Percentiles rank a stretch among this genome's conserved stretches.
Evolutionary conservation across 2,329 filamentous ascomycete species (phyloP).

Genomic region (Macroventuria anomochaeta): DNA sequence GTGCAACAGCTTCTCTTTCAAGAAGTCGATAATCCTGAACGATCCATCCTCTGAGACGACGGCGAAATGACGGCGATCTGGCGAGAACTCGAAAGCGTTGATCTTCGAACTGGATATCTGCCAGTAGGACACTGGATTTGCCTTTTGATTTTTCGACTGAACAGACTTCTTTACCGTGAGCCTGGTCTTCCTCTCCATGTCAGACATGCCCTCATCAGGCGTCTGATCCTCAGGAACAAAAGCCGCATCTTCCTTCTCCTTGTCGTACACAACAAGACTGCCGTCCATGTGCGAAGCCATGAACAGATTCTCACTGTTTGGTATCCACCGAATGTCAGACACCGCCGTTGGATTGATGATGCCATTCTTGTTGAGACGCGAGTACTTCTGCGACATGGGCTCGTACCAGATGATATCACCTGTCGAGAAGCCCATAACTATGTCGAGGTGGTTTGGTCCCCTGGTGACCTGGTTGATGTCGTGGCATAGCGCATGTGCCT

Average conservation of each 20-base stretch:
- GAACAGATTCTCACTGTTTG: constrained; percentile 91
- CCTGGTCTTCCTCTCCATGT: constrained; percentile 47
- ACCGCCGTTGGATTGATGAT: constrained; percentile 86
- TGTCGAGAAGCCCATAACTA: constrained; percentile 94
- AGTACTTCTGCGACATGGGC: constrained; percentile 93
- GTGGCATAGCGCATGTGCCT: constrained; percentile 92
- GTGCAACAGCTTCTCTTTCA: constrained; percentile 89
- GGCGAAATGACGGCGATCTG: constrained; percentile 84
- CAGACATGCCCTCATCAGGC: constrained; percentile 35
- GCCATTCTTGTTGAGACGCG: constrained; percentile 95
- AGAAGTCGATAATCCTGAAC: constrained; percentile 87
- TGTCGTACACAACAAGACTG: constrained; percentile 91
- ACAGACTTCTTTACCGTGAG: constrained; percentile 88
- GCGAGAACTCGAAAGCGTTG: constrained; percentile 91
- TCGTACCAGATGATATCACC: constrained; percentile 99
- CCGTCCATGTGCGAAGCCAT: constrained; percentile 92
- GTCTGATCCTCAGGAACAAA: constrained; percentile 72
- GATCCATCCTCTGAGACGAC: constrained; percentile 92
- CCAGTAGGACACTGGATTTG: constrained; percentile 91
- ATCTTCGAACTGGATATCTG: constrained; percentile 89
- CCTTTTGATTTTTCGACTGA: constrained; percentile 90
- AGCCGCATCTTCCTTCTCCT: constrained; percentile 88
- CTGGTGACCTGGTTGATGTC: constrained; percentile 89
- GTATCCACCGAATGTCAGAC: constrained; percentile 89
- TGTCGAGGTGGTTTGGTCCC: constrained; percentile 78